Percentiles rank a stretch among this genome's conserved stretches.
These are phyloP conservation scores for Salinomyces thailandicus DNA, from an alignment of 2,329 filamentous ascomycete species.

Conservation along the genomic window DNA sequence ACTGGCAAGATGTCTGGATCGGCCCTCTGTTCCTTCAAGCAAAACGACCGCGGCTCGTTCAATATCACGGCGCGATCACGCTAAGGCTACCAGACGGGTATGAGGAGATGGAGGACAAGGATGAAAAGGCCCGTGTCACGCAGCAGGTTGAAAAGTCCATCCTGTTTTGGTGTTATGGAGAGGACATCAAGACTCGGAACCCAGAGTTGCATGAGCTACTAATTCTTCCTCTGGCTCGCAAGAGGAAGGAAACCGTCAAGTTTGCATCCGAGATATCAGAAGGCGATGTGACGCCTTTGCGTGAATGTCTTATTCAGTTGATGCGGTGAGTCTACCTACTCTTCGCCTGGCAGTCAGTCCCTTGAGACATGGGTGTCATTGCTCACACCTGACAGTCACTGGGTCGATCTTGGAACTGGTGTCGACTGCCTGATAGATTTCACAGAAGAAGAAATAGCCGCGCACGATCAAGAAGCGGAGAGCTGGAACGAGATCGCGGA, in stretches of 20 bases:
- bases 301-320: not conserved
- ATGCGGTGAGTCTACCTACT: not conserved
- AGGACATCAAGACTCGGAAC: not conserved
- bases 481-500: not conserved
- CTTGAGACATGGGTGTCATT: too few relatives aligned
- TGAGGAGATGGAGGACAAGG: not conserved
- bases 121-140: not conserved
- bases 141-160: not conserved
- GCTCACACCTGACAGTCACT: not conserved
- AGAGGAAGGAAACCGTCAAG: not conserved
- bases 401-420: not conserved
- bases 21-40: conserved; percentile 19
- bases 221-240: not conserved
- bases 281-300: not conserved
- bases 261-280: not conserved
- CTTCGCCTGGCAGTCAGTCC: too few relatives aligned
- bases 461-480: not conserved
- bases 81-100: not conserved
- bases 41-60: conserved; percentile 20
- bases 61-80: conserved; percentile 21
- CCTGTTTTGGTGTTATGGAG: not conserved
- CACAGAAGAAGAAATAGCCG: not conserved
- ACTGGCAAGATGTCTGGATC: conserved; percentile 32
- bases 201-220: not conserved
- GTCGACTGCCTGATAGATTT: not conserved